Base-by-base conservation (phyloP, 2,329 filamentous ascomycete genomes). In the Diaporthe ilicicola region DNA sequence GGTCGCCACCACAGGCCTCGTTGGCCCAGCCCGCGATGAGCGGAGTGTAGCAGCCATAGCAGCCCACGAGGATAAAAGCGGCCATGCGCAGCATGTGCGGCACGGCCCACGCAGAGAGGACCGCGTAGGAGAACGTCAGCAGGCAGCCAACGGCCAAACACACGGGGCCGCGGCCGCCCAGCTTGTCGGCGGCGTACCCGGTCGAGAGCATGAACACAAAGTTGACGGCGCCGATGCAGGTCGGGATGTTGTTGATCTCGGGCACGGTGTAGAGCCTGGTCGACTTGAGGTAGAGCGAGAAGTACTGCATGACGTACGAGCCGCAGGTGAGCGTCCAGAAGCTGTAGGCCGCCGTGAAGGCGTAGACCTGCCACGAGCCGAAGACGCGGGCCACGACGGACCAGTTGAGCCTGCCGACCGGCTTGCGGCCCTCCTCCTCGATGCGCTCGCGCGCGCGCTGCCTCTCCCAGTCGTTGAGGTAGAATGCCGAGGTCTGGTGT, bases 361-460 rank as follows among this genome's bases (percentile, higher is more conserved):
- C 77, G 72, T 84, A 85, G 22, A 84, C 78, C 72, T 85, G 82
- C 83, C 83, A 85, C 1, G 80, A 81, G 1, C 73, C 73, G 68
- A 81, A 79, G 68, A 84, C 81, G 68, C 82, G 80, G 56, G 76
- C 75, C 67, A 84, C 72, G 24, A 84, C 79, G 39, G 75, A 74
- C 75, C 77, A 78, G 68, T 83, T 76, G 67, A 83, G 76, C 73
- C 81, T 81, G 1, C 80, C 80, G 2, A 76, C 72, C 3, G 81
- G 82, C 59, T 77, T 78, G 61, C 81, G 79, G 22, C 82, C 83
- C 53, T 84, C 83, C 67, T 90, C 87, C 74, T 92, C 87, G 77
- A 95, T 95, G 73, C 92, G 87, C 55, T 91, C 87, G 17, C 87
- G 84, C 73, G 93, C 90, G 48, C 91, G 86, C 69, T 88, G 84